Percentiles rank a stretch among this genome's conserved stretches.
These are phyloP conservation scores for Naematelia aurantialba DNA, from an alignment of 768 basidiomycete genomes.

Conservation along the genomic window DNA sequence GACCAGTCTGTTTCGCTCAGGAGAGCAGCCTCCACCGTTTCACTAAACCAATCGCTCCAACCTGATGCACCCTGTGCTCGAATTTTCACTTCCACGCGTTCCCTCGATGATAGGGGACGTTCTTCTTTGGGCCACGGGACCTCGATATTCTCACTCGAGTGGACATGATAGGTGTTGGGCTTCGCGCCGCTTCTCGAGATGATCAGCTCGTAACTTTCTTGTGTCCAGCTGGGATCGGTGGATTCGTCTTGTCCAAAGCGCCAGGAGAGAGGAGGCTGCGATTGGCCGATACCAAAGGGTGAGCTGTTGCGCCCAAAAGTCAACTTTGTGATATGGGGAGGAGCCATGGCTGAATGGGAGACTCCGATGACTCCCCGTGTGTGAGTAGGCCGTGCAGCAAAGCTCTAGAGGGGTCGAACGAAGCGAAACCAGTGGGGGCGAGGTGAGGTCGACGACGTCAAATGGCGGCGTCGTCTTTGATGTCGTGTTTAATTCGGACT, in stretches of 20 bases:
- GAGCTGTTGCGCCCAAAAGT: constrained; percentile 9
- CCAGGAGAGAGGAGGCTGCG: constrained; percentile 24
- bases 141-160: constrained; percentile 14
- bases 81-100: constrained; percentile 14
- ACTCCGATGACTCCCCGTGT: too few relatives aligned
- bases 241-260: constrained; percentile 15
- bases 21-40: constrained; percentile 23
- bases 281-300: constrained; percentile 12
- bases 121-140: constrained; percentile 25
- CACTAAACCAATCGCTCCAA: constrained; percentile 6
- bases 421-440: too few relatives aligned
- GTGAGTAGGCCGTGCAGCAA: too few relatives aligned
- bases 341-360: constrained; percentile 1
- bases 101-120: constrained; percentile 16
- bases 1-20: constrained; percentile 23
- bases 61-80: constrained; percentile 6
- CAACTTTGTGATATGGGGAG: constrained; percentile 10
- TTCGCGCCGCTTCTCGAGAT: constrained; percentile 5
- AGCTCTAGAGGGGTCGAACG: too few relatives aligned
- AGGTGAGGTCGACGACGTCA: too few relatives aligned
- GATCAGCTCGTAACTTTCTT: constrained; percentile 17
- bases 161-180: constrained; percentile 1
- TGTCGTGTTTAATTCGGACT: too few relatives aligned
- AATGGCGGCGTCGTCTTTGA: too few relatives aligned
- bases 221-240: constrained; percentile 15